These are phyloP conservation scores for Nitzschia sp. DNA, from an alignment of 108 stramenopile species.

Conservation along the genomic window DNA sequence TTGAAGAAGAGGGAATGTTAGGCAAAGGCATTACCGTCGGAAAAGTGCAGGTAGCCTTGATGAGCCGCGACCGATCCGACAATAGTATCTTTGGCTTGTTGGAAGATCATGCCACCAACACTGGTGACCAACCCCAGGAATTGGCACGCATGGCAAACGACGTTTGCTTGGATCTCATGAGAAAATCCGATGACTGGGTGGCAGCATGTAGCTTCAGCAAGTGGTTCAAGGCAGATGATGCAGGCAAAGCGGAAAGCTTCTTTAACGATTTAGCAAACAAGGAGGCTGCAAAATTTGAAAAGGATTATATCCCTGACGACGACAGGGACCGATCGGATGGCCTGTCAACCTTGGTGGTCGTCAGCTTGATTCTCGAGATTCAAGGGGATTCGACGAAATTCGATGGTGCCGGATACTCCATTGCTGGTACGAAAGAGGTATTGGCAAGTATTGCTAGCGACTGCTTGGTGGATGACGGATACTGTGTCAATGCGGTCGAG, in stretches of 20 bases:
- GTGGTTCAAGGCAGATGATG: conserved; percentile 70
- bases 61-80: conserved; percentile 39
- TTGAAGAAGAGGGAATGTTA: conserved; percentile 78
- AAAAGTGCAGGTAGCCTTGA: conserved; percentile 73
- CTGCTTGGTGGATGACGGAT: conserved; percentile 72
- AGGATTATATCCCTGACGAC: conserved; percentile 65
- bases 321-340: conserved; percentile 33
- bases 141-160: conserved; percentile 61
- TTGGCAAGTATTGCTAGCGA: conserved; percentile 80
- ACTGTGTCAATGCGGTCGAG: conserved; percentile 84
- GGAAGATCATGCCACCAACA: conserved; percentile 44
- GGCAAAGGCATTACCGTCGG: conserved; percentile 88
- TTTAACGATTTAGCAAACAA: conserved; percentile 73
- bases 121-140: conserved; percentile 46
- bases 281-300: conserved; percentile 66
- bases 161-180: conserved; percentile 65
- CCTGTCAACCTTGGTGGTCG: conserved; percentile 66
- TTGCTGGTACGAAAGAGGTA: conserved; percentile 69
- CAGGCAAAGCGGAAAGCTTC: conserved; percentile 67
- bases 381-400: conserved; percentile 79
- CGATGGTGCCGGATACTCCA: conserved; percentile 67
- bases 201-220: conserved; percentile 60
- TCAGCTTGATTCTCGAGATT: conserved; percentile 78
- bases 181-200: conserved; percentile 72
- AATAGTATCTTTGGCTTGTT: conserved; percentile 63